phyloP scores from a whole-genome alignment of 169 alveolate species.

The Cryptosporidium ryanae region DNA sequence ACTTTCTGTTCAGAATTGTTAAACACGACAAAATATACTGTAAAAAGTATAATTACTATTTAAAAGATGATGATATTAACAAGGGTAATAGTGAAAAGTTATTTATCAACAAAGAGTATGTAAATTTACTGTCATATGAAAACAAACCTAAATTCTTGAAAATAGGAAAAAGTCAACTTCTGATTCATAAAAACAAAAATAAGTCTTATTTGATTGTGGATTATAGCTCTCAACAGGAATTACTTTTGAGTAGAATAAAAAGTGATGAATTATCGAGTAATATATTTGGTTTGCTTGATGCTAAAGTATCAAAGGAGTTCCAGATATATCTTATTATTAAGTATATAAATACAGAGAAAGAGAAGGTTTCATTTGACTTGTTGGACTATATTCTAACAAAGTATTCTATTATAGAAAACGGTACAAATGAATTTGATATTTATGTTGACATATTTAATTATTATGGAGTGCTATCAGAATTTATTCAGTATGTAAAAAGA shows the following conservation, averaged over 20 bases:
- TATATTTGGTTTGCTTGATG: constrained; percentile 1
- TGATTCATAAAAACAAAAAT: constrained; percentile 41
- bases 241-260: constrained; percentile 10
- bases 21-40: constrained; percentile 47
- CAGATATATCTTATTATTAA: constrained; percentile 14
- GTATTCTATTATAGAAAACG: background rate
- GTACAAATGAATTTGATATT: constrained; percentile 12
- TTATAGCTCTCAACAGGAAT: background rate
- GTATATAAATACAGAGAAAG: background rate
- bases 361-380: constrained; percentile 7
- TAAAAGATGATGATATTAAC: background rate
- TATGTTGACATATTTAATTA: constrained; percentile 27
- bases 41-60: constrained; percentile 5
- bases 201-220: constrained; percentile 47
- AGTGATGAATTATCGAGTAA: background rate
- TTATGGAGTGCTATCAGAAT: constrained; percentile 15
- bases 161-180: constrained; percentile 3
- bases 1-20: constrained; percentile 28
- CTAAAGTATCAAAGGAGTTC: constrained; percentile 23
- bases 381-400: constrained; percentile 10
- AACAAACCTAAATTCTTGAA: constrained; percentile 51
- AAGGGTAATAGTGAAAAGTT: too few species aligned
- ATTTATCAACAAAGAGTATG: constrained; percentile 3
- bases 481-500: constrained; percentile 24
- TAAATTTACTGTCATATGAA: constrained; percentile 18